A percentile compares a stretch with the other conserved stretches of the same genome.
Conservation (phyloP, 2,329 filamentous ascomycete genomes). For the Fusarium nisikadoi region DNA sequence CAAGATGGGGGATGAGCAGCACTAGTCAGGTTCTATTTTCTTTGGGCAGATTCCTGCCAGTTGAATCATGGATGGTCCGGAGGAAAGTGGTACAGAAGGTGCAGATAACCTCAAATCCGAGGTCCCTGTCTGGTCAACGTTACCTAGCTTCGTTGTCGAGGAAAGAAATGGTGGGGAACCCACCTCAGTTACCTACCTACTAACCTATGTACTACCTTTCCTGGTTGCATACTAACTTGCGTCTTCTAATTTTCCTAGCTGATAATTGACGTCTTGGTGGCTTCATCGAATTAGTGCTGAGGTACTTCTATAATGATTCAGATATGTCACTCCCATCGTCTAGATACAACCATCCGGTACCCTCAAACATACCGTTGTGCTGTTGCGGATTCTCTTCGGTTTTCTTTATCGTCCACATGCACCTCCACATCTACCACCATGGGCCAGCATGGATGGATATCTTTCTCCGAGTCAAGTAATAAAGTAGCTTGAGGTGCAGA, state of each 20-base stretch:
- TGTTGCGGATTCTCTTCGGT: constrained; percentile 4
- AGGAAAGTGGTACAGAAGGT: constrained; percentile 19
- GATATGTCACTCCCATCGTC: constrained; percentile 11
- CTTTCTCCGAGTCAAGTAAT: constrained; percentile 28
- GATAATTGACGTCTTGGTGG: constrained; percentile 14
- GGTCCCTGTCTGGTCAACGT: constrained; percentile 14
- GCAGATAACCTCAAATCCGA: constrained; percentile 30
- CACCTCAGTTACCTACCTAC: not conserved
- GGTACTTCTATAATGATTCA: not conserved
- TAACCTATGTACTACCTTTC: not conserved
- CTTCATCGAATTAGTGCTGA: constrained; percentile 3
- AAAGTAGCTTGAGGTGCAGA: constrained; percentile 27
- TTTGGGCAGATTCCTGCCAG: constrained; percentile 1
- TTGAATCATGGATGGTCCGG: constrained; percentile 1
- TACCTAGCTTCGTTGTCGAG: constrained; percentile 30
- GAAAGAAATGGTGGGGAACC: constrained; percentile 16
- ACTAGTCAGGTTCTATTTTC: not conserved
- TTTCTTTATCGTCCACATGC: not conserved
- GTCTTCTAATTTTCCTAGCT: constrained; percentile 8
- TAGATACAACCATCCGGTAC: not conserved
- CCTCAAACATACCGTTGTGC: not conserved
- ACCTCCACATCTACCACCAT: constrained; percentile 17
- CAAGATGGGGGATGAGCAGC: not conserved
- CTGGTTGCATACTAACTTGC: not conserved
- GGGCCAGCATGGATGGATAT: constrained; percentile 16